These are phyloP conservation scores for Yarrowia sp. DNA, from an alignment of 805 yeast species.

Conservation along the genomic window DNA sequence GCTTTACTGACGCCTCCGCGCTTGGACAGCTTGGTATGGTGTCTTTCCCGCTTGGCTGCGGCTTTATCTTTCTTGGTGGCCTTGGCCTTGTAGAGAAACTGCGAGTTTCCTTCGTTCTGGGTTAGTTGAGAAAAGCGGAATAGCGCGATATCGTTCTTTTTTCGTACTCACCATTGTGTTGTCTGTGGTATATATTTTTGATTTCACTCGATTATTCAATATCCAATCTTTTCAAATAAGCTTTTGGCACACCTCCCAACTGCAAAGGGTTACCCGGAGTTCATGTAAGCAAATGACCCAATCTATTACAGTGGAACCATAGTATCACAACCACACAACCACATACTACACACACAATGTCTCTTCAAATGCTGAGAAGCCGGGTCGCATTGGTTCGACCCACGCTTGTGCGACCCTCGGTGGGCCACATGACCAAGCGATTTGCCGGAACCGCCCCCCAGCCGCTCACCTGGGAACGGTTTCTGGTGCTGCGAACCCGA, in stretches of 20 bases:
- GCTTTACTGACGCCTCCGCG: constrained; percentile 25
- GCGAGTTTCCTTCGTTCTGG: constrained; percentile 13
- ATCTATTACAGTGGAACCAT: constrained; percentile 1
- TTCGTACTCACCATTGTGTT: constrained; percentile 8
- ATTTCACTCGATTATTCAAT: neutral
- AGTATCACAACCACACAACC: neutral
- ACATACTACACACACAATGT: constrained; percentile 4
- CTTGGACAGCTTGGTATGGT: constrained; percentile 13
- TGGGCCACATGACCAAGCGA: constrained; percentile 33
- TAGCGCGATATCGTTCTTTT: neutral
- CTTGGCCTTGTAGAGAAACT: constrained; percentile 29
- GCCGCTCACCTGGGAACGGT: constrained; percentile 77
- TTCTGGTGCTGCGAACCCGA: constrained; percentile 74
- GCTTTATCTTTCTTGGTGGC: constrained; percentile 33
- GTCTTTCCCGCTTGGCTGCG: constrained; percentile 26
- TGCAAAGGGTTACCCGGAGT: constrained; percentile 32
- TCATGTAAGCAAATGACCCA: constrained; percentile 31
- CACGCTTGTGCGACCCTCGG: constrained; percentile 22
- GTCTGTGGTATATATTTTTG: neutral
- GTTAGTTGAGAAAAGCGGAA: neutral
- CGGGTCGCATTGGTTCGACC: constrained; percentile 31
- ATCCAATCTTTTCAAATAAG: constrained; percentile 9
- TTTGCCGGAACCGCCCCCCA: constrained; percentile 36
- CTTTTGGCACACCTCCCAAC: neutral
- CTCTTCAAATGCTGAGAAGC: constrained; percentile 26